A percentile compares a stretch with the other conserved stretches of the same genome.
Evolutionary conservation across 371 early-diverging fungal genomes (phyloP).

Genomic region (Apophysomyces sp.): DNA sequence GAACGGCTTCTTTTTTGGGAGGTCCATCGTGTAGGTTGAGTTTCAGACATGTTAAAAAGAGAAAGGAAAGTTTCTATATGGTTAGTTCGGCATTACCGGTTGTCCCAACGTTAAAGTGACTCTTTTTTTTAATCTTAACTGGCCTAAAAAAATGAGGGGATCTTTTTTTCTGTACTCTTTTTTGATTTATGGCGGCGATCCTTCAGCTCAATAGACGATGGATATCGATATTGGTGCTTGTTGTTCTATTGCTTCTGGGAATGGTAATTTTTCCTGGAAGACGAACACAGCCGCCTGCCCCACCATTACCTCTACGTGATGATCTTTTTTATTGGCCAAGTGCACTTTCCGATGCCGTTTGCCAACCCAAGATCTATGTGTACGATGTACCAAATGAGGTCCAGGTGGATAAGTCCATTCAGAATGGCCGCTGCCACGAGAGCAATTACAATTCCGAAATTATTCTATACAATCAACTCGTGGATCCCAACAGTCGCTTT

Average conservation of each 20-base stretch:
- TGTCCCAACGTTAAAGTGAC: too few relatives aligned
- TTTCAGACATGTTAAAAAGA: too few relatives aligned
- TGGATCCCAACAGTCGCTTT: constrained; percentile 40
- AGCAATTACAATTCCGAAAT: constrained; percentile 53
- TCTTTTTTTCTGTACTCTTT: background rate
- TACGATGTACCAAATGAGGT: constrained; percentile 43
- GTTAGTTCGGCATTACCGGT: too few relatives aligned
- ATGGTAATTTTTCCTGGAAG: background rate
- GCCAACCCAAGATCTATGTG: constrained; percentile 56
- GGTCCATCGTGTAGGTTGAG: too few relatives aligned
- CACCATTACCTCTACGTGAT: constrained; percentile 36
- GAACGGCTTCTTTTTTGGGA: background rate
- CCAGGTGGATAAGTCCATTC: constrained; percentile 35
- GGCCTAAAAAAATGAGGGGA: too few relatives aligned
- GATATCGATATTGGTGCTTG: constrained; percentile 6
- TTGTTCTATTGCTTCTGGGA: background rate
- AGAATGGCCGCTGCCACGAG: constrained; percentile 32
- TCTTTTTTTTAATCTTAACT: background rate
- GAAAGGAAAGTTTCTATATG: too few relatives aligned
- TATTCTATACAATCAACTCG: constrained; percentile 38
- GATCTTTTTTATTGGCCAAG: constrained; percentile 48
- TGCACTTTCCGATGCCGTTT: constrained; percentile 45
- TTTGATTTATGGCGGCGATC: constrained; percentile 13
- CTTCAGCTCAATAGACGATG: constrained; percentile 23
- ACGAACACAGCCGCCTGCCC: constrained; percentile 17